Evolutionary conservation across 495 filamentous ascomycete species (phyloP).

Genomic region (Parathielavia hyrcaniae): DNA sequence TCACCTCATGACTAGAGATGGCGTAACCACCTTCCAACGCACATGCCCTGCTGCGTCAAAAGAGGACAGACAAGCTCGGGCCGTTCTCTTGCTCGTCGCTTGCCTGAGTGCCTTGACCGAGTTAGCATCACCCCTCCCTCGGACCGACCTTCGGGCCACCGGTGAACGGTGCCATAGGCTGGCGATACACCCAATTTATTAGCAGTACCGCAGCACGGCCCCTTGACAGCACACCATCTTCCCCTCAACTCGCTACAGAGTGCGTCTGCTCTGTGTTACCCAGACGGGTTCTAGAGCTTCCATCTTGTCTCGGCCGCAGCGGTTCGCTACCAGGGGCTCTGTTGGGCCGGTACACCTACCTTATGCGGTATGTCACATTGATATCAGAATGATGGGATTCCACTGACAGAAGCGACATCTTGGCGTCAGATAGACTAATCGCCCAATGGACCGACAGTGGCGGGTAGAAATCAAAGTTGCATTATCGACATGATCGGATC

Average conservation of each 20-base stretch:
- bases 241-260: not conserved
- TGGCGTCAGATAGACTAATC: not conserved
- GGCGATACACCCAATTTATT: not conserved
- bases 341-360: too few relatives aligned
- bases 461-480: not conserved
- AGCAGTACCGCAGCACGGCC: not conserved
- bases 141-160: slow-evolving; percentile 7
- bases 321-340: not conserved
- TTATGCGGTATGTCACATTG: not conserved
- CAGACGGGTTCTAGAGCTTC: not conserved
- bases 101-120: slow-evolving; percentile 7
- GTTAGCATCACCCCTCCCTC: slow-evolving; percentile 14
- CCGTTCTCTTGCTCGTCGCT: not conserved
- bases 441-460: not conserved
- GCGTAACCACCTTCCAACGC: too few relatives aligned
- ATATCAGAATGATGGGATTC: not conserved
- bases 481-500: slow-evolving; percentile 8
- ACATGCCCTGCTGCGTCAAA: not conserved
- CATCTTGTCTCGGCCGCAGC: not conserved
- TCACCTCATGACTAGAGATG: too few relatives aligned
- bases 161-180: slow-evolving; percentile 6
- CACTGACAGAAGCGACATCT: not conserved
- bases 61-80: not conserved
- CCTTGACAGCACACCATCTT: not conserved
- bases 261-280: not conserved